A percentile compares a stretch with the other conserved stretches of the same genome.
phyloP scores from a whole-genome alignment of 2,329 filamentous ascomycete species.

The Arthrinium phaeospermum region DNA sequence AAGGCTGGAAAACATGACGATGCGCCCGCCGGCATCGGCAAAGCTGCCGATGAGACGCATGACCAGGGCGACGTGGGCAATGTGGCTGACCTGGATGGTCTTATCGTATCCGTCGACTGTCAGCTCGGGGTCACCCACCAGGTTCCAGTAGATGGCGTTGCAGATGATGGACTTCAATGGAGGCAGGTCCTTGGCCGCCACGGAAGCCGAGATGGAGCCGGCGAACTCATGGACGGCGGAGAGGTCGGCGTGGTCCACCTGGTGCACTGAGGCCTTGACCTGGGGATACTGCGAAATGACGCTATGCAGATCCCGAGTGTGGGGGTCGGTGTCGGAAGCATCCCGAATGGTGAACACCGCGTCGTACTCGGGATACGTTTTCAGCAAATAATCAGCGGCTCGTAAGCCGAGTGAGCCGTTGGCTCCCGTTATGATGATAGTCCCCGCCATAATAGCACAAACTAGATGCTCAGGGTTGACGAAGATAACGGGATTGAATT shows the following conservation, averaged over 20 bases:
- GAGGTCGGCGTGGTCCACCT: slow-evolving; percentile 44
- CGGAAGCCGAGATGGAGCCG: slow-evolving; percentile 32
- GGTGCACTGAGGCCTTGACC: slow-evolving; percentile 41
- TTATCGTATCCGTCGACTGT: slow-evolving; percentile 45
- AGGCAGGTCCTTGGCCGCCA: slow-evolving; percentile 31
- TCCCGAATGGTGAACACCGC: slow-evolving; percentile 25
- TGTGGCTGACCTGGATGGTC: slow-evolving; percentile 46
- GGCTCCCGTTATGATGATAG: slow-evolving; percentile 28
- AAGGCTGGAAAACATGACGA: too few relatives aligned
- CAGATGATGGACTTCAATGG: too few relatives aligned
- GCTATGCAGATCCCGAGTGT: too few relatives aligned
- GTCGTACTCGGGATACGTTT: slow-evolving; percentile 22
- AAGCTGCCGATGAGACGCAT: slow-evolving; percentile 59
- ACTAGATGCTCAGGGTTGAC: too few relatives aligned
- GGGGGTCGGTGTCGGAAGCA: too few relatives aligned
- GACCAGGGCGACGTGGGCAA: slow-evolving; percentile 45
- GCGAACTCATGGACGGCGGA: slow-evolving; percentile 43
- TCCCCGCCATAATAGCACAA: neutral
- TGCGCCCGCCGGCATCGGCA: slow-evolving; percentile 55
- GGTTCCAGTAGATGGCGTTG: slow-evolving; percentile 40
- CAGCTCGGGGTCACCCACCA: slow-evolving; percentile 38
- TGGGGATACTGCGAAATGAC: neutral
- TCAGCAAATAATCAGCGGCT: slow-evolving; percentile 25
- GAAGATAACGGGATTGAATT: too few relatives aligned
- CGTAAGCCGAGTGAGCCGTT: slow-evolving; percentile 28